These are phyloP conservation scores for Thymus mandschuricus DNA, from an alignment of 257 asterid species.

Conservation along the genomic window DNA sequence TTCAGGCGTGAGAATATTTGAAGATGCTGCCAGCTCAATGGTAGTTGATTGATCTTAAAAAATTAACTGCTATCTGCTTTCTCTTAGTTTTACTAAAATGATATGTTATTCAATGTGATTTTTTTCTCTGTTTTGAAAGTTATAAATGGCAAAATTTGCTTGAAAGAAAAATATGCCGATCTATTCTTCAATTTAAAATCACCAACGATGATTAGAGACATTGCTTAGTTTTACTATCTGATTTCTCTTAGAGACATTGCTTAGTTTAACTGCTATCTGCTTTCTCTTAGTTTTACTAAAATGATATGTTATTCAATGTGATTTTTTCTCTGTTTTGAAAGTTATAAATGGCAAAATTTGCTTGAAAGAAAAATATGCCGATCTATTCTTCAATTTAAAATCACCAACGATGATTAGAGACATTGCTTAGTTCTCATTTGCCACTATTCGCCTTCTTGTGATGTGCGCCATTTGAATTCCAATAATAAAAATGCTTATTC, in stretches of 20 bases:
- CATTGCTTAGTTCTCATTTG: slow-evolving; percentile 9
- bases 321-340: slow-evolving; percentile 17
- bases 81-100: slow-evolving; percentile 4
- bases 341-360: slow-evolving; percentile 11
- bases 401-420: slow-evolving; percentile 9
- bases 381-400: slow-evolving; percentile 23
- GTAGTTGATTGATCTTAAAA: slow-evolving; percentile 43
- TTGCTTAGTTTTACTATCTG: slow-evolving; percentile 9
- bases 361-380: slow-evolving; percentile 18
- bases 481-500: neutral
- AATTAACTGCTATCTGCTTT: neutral
- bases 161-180: slow-evolving; percentile 17
- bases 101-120: neutral
- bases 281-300: slow-evolving; percentile 9
- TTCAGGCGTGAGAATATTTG: slow-evolving; percentile 96
- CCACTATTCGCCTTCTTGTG: slow-evolving; percentile 25
- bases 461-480: slow-evolving; percentile 18
- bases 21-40: slow-evolving; percentile 78
- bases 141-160: slow-evolving; percentile 11
- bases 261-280: neutral
- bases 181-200: slow-evolving; percentile 22
- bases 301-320: neutral
- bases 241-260: neutral
- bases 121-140: slow-evolving; percentile 20
- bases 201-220: slow-evolving; percentile 7